Evolutionary conservation across 495 filamentous ascomycete species (phyloP), one percentile per base, ranked within the genome.

Genomic region (Trichocladium antarcticum): DNA sequence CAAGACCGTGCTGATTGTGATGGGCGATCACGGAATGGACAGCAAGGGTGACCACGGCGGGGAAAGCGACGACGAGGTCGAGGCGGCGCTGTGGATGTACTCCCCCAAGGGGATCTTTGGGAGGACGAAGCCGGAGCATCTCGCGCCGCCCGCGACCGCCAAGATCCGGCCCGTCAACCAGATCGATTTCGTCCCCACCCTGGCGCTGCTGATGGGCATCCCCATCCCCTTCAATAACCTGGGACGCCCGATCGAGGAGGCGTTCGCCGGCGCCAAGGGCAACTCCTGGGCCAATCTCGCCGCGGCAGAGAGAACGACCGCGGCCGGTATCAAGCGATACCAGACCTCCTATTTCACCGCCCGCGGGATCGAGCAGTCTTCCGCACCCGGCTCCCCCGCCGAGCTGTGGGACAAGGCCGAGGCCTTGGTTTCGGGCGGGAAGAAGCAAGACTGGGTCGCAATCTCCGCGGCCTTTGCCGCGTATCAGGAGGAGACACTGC

Each of bases 21-120:
- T 98, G 87, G 92, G 92, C 9, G 92, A 98, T 63, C 92, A 98
- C 64, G 92, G 92, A 8, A 98, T 98, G 92, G 92, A 98, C 66
- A 70, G 75, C 20, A 98, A 98, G 68, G 92, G 92, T 6, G 92
- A 98, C 58, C 92, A 98, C 58, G 92, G 92, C 36, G 92, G 92
- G 37, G 92, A 98, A 67, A 95, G 89, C 11, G 83, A 93, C 57
- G 88, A 94, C 37, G 92, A 98, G 59, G 77, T 98, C 22, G 79
- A 97, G 65, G 89, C 92, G 49, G 92, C 93, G 1, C 61, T 98
- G 42, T 98, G 93, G 92, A 90, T 98, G 88, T 98, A 96, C 61
- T 95, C 93, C 5, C 89, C 85, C 58, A 81, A 76, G 43, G 74
- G 74, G 1, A 62, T 85, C 4, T 98, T 97, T 66, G 92, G 92